Conservation (phyloP, 2,329 filamentous ascomycete species). For the Coccinonectria pachysandricola region DNA sequence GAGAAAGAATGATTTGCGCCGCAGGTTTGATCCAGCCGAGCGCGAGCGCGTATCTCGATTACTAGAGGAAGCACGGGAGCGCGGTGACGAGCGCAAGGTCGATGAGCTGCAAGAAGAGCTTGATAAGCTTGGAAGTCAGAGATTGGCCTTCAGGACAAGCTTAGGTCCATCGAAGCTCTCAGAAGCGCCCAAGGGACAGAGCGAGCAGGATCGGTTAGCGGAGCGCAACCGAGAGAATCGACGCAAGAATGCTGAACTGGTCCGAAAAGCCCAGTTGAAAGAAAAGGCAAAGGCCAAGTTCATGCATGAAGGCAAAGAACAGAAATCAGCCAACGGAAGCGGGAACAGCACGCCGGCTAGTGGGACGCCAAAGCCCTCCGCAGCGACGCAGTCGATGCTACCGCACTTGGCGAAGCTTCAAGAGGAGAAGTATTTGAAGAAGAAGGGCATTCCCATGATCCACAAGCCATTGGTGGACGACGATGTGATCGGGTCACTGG, state of each 20-base stretch:
- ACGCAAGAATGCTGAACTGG: conserved; percentile 71
- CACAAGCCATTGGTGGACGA: conserved; percentile 80
- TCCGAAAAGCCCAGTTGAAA: conserved; percentile 81
- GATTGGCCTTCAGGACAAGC: conserved; percentile 62
- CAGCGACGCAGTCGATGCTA: conserved; percentile 33
- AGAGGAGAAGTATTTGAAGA: conserved; percentile 42
- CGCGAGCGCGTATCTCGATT: conserved; percentile 56
- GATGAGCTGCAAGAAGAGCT: conserved; percentile 49
- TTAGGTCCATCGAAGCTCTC: conserved; percentile 45
- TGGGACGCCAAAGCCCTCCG: conserved; percentile 39
- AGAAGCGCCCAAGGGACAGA: conserved; percentile 34
- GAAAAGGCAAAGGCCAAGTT: conserved; percentile 64
- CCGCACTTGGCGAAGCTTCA: conserved; percentile 45
- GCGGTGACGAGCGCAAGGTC: conserved; percentile 49
- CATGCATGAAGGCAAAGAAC: conserved; percentile 51
- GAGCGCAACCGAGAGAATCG: conserved; percentile 79
- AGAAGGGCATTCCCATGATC: conserved; percentile 54
- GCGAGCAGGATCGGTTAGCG: conserved; percentile 73
- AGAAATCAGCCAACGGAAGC: conserved; percentile 38
- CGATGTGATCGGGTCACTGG: conserved; percentile 81
- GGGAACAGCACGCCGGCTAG: conserved; percentile 42
- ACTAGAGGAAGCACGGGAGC: conserved; percentile 54
- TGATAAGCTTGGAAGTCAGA: conserved; percentile 54
- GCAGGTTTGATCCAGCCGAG: conserved; percentile 55
- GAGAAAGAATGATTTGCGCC: conserved; percentile 57